phyloP scores from a whole-genome alignment of 768 basidiomycete species.

The Candolleomyces efflorescens region DNA sequence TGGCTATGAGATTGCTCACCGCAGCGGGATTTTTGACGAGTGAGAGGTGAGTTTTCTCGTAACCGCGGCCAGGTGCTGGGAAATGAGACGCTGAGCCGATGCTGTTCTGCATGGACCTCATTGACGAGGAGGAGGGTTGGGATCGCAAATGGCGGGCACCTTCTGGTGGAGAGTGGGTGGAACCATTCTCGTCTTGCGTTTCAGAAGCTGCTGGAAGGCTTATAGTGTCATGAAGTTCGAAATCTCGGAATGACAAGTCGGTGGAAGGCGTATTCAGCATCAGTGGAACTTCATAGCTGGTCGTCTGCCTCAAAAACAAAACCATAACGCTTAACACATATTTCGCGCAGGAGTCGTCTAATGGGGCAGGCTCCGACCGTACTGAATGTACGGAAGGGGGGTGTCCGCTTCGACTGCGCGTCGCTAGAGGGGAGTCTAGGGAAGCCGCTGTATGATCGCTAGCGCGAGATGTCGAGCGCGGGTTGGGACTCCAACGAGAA shows the following conservation, averaged over 20 bases:
- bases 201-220: constrained; percentile 7
- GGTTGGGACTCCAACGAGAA: constrained; percentile 62
- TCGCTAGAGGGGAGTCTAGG: constrained; percentile 34
- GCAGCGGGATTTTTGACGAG: constrained; percentile 50
- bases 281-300: constrained; percentile 48
- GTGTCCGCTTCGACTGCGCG: constrained; percentile 18
- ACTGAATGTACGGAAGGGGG: constrained; percentile 26
- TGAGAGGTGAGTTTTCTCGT: constrained; percentile 62
- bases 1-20: constrained; percentile 59
- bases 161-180: neutral
- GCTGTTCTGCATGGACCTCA: constrained; percentile 32
- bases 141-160: constrained; percentile 25
- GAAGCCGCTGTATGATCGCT: constrained; percentile 24
- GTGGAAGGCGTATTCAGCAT: constrained; percentile 57
- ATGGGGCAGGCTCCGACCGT: constrained; percentile 63
- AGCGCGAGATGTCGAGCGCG: constrained; percentile 38
- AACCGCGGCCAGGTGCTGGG: constrained; percentile 34
- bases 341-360: constrained; percentile 79
- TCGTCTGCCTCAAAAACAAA: constrained; percentile 72
- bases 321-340: constrained; percentile 83
- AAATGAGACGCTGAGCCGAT: constrained; percentile 39
- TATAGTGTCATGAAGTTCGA: constrained; percentile 51
- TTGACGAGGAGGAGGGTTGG: constrained; percentile 39
- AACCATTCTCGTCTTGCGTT: neutral
- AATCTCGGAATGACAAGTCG: constrained; percentile 67